phyloP scores from a whole-genome alignment of 495 filamentous ascomycete genomes.

The Lasiosphaeria ovina region DNA sequence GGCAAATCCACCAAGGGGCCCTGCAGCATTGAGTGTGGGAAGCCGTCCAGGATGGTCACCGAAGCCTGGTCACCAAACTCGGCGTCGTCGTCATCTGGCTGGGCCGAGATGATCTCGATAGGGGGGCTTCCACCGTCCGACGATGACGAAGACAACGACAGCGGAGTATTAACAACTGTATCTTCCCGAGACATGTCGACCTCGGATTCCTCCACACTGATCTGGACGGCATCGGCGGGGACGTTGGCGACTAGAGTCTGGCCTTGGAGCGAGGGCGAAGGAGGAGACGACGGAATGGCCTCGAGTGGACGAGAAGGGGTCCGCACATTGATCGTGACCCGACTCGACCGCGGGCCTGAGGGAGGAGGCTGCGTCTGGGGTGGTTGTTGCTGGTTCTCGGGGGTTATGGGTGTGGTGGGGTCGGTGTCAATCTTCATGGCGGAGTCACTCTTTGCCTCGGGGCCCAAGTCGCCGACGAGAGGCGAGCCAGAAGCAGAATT shows the following conservation, averaged over 20 bases:
- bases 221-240: slow-evolving; percentile 30
- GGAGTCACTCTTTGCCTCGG: slow-evolving; percentile 28
- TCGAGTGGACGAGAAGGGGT: slow-evolving; percentile 38
- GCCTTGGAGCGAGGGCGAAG: slow-evolving; percentile 41
- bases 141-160: slow-evolving; percentile 39
- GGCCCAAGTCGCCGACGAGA: slow-evolving; percentile 19
- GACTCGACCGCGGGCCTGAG: slow-evolving; percentile 42
- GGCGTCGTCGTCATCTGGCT: slow-evolving; percentile 31
- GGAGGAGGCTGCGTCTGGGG: slow-evolving; percentile 26
- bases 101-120: slow-evolving; percentile 31
- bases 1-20: slow-evolving; percentile 39
- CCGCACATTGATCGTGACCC: slow-evolving; percentile 54
- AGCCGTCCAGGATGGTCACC: slow-evolving; percentile 24
- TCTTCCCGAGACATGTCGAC: slow-evolving; percentile 34
- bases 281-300: slow-evolving; percentile 43
- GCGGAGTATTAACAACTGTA: slow-evolving; percentile 26
- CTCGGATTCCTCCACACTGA: slow-evolving; percentile 44
- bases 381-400: slow-evolving; percentile 28
- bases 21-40: slow-evolving; percentile 15
- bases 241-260: slow-evolving; percentile 18
- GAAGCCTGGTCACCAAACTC: slow-evolving; percentile 24
- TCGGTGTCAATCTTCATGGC: slow-evolving; percentile 44
- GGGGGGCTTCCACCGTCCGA: slow-evolving; percentile 42
- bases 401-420: slow-evolving; percentile 38
- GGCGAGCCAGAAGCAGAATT: slow-evolving; percentile 27